A percentile compares a stretch with the other conserved stretches of the same genome.
Conservation (phyloP, 164 flowering plant genomes). For the Sedum album region DNA sequence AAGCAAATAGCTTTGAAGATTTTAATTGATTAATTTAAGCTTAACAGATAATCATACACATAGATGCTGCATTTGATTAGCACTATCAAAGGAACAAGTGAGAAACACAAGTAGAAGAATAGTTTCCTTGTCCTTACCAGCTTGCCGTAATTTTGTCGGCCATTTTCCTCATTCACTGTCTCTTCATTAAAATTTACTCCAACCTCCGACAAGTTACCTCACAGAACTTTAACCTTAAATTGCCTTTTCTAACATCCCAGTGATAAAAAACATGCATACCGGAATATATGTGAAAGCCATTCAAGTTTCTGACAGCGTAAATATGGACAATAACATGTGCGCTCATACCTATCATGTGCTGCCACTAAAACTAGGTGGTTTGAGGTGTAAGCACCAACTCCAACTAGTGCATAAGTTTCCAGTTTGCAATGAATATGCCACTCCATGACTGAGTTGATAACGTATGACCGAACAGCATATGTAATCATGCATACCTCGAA, state of each 20-base stretch:
- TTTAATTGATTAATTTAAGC: slow-evolving; percentile 11
- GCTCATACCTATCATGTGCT: not conserved
- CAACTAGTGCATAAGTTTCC: not conserved
- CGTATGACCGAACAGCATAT: slow-evolving; percentile 2
- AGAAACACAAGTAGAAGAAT: not conserved
- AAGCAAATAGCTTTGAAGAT: slow-evolving; percentile 20
- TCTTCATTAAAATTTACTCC: slow-evolving; percentile 1
- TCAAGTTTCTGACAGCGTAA: not conserved
- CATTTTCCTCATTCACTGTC: slow-evolving; percentile 15
- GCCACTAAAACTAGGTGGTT: not conserved
- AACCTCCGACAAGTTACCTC: not conserved
- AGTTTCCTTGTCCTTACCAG: slow-evolving; percentile 18
- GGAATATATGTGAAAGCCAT: not conserved
- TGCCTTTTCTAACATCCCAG: slow-evolving; percentile 2
- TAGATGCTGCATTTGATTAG: slow-evolving; percentile 10
- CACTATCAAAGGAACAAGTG: slow-evolving; percentile 12
- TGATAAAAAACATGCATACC: not conserved
- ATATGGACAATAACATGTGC: not conserved
- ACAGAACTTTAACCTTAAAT: not conserved
- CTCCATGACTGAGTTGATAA: not conserved
- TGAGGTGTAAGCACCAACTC: not conserved
- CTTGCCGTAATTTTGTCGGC: slow-evolving; percentile 28
- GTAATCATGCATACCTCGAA: not conserved
- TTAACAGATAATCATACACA: not conserved
- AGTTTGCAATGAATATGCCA: not conserved